Evolutionary conservation across 2,329 filamentous ascomycete species (phyloP).

Genomic region (Ustulina deusta): DNA sequence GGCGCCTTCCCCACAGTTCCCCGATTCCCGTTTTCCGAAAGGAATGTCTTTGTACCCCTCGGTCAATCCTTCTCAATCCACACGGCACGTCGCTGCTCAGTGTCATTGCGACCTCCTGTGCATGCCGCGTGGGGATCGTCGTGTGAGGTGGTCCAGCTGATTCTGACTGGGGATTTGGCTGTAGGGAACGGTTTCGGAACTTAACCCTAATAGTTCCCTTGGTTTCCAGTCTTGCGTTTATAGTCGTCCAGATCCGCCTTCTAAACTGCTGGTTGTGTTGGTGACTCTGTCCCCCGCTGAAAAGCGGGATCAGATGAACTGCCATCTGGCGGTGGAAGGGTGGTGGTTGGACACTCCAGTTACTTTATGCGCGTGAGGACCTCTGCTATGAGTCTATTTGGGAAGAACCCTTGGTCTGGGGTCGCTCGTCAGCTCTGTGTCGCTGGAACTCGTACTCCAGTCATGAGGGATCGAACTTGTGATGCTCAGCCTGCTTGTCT

Average conservation of each 20-base stretch:
- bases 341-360: slow-evolving; percentile 68
- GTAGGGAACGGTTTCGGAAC: slow-evolving; percentile 79
- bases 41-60: slow-evolving; percentile 70
- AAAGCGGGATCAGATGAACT: slow-evolving; percentile 59
- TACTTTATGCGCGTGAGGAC: slow-evolving; percentile 66
- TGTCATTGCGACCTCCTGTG: slow-evolving; percentile 68
- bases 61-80: slow-evolving; percentile 50
- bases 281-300: slow-evolving; percentile 60
- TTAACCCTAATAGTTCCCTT: slow-evolving; percentile 90
- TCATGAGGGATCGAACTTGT: slow-evolving; percentile 52
- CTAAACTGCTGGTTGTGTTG: slow-evolving; percentile 61
- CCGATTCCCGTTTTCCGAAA: slow-evolving; percentile 78
- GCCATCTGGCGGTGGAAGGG: slow-evolving; percentile 60
- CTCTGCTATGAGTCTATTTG: slow-evolving; percentile 79
- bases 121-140: slow-evolving; percentile 61
- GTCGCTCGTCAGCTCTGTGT: slow-evolving; percentile 78
- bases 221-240: slow-evolving; percentile 80
- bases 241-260: slow-evolving; percentile 77
- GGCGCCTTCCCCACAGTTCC: slow-evolving; percentile 83
- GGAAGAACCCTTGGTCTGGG: slow-evolving; percentile 79
- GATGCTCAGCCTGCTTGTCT: slow-evolving; percentile 42
- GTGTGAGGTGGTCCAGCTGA: slow-evolving; percentile 57
- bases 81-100: slow-evolving; percentile 69
- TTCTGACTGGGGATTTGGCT: slow-evolving; percentile 53
- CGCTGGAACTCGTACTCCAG: slow-evolving; percentile 73